Evolutionary conservation across 2,329 filamentous ascomycete genomes (phyloP), one percentile per base, ranked within the genome.

Genomic region (Colletotrichum filicis): DNA sequence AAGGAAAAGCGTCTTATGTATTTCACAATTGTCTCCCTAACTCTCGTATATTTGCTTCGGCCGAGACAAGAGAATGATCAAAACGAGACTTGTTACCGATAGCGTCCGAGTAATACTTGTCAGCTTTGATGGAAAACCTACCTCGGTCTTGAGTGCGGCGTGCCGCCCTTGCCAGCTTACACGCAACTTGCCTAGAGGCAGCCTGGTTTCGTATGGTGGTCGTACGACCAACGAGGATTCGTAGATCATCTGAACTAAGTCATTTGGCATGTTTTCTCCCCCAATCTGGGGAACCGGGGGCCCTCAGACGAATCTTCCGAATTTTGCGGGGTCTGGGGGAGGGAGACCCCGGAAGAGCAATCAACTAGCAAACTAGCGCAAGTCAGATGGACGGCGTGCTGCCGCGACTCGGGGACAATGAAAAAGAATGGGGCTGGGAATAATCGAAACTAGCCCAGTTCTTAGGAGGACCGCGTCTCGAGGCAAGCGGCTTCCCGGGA

Each of bases 261-360:
- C 42, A 49, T 67, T 67, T 71, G 68, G 57, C 22, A 28, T 67
- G 57, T 56, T 24, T 56, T 57, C 30, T 46, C 66, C 68, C 49
- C 68, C 68, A 67, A 52, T 71, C 63, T 71, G 68, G 63, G 68
- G 68, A 52, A 71, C 66, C 28, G 59, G 68, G 68, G 37, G 14
- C 37, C 63, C 61, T 57, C 56, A 71, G 56, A 66, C 32, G 63
- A 71, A 56, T 32, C 49, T 57, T 42, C 62, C n/a, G 53, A 46
- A 60, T 49, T 16, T 37, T 71, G 68, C 57, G 68, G 68, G 68
- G 68, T 71, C 63, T 46, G 68, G 68, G 68, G 68, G 67, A 37
- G 16, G 7, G 55, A 46, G 37, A 19, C 37, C 37, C 63, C 63
- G 68, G 35, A 24, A 9, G 11, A 35, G 49, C 6, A 49, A 19